Conservation (phyloP, 1,139 yeast species). For the Candida freyschussii region DNA sequence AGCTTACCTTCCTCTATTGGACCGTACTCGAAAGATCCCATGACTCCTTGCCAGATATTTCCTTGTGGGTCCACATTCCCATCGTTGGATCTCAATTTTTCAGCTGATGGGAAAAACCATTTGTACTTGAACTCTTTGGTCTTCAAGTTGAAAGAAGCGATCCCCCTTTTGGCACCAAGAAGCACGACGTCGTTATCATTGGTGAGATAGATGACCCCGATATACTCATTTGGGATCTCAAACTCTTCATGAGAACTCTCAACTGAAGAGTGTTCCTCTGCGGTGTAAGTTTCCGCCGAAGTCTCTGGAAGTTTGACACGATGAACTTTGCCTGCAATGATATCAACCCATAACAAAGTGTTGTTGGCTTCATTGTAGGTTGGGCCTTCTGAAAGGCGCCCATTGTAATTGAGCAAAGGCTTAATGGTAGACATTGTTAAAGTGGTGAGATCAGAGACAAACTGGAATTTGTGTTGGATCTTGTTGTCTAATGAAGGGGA, state of each 20-base stretch:
- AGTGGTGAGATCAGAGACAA: no score
- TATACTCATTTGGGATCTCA: slow-evolving; percentile 33
- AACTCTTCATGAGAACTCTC: slow-evolving; percentile 37
- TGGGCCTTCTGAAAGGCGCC: slow-evolving; percentile 58
- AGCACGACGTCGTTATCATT: slow-evolving; percentile 36
- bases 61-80: slow-evolving; percentile 70
- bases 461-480: background rate
- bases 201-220: slow-evolving; percentile 65
- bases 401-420: slow-evolving; percentile 17
- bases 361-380: slow-evolving; percentile 56
- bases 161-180: slow-evolving; percentile 55
- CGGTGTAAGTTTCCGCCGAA: slow-evolving; percentile 22
- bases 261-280: slow-evolving; percentile 24
- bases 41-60: slow-evolving; percentile 67
- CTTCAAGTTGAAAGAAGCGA: slow-evolving; percentile 44
- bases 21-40: slow-evolving; percentile 50
- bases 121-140: slow-evolving; percentile 40
- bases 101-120: slow-evolving; percentile 38
- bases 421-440: slow-evolving; percentile 2
- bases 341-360: slow-evolving; percentile 67
- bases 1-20: slow-evolving; percentile 33
- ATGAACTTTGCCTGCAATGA: slow-evolving; percentile 54
- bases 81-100: slow-evolving; percentile 60
- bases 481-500: background rate
- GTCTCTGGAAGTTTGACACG: slow-evolving; percentile 33